These are phyloP conservation scores for Botrytis byssoidea DNA, from an alignment of 2,329 filamentous ascomycete species.

Conservation along the genomic window DNA sequence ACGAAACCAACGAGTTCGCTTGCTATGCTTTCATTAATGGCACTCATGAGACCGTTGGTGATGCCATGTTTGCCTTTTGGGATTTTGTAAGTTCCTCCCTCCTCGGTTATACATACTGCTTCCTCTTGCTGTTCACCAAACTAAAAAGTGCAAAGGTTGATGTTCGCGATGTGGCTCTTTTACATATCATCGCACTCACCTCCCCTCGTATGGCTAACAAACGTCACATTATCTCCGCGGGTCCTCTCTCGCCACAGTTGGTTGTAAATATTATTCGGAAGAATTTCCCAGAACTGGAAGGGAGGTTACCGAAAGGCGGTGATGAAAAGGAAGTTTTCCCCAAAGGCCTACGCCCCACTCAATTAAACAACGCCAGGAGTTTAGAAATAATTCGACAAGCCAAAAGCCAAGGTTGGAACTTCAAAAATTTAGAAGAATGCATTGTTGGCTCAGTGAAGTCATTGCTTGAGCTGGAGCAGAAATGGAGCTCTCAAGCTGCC, in stretches of 20 bases:
- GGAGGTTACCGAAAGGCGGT: slow-evolving; percentile 44
- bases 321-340: slow-evolving; percentile 37
- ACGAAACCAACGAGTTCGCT: slow-evolving; percentile 63
- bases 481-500: slow-evolving; percentile 14
- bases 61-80: slow-evolving; percentile 23
- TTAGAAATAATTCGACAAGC: slow-evolving; percentile 23
- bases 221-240: slow-evolving; percentile 58
- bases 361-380: slow-evolving; percentile 29
- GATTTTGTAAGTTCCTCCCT: slow-evolving; percentile 40
- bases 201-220: slow-evolving; percentile 55
- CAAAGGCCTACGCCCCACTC: slow-evolving; percentile 29
- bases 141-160: slow-evolving; percentile 37
- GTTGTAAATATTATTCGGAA: slow-evolving; percentile 54
- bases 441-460: slow-evolving; percentile 34
- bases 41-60: slow-evolving; percentile 43
- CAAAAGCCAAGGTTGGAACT: slow-evolving; percentile 27
- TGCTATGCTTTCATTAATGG: slow-evolving; percentile 52
- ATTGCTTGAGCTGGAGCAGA: slow-evolving; percentile 34
- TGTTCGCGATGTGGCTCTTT: slow-evolving; percentile 58
- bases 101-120: not conserved
- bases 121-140: not conserved
- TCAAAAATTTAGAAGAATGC: slow-evolving; percentile 35
- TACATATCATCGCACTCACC: slow-evolving; percentile 57
- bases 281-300: slow-evolving; percentile 51
- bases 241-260: slow-evolving; percentile 57